Base-by-base conservation (phyloP, 2,329 filamentous ascomycete genomes). In the Akanthomyces muscarius region DNA sequence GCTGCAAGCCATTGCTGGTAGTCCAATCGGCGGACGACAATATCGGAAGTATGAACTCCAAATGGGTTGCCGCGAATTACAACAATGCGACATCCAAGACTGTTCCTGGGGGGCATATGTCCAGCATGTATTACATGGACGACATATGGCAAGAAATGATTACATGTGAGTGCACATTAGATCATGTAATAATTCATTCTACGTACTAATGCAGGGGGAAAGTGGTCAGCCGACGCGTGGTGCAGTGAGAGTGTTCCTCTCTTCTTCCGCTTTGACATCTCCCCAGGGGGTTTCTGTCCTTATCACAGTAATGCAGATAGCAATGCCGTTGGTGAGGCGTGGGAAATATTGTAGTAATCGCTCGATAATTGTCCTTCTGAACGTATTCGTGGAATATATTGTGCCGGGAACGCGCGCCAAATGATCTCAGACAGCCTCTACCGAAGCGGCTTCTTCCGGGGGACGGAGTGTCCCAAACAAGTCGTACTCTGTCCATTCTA, bases 401-500 rank as follows among this genome's bases (percentile, higher is more conserved):
- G 33, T 11, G 33, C 10, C 14, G 7, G 38, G 38, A 41, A 41
- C 28, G 28, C 38, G 38, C 25, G 47, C 23, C 4, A 14, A 13
- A 28, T 30, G 25, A 25, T 6, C 23, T 51, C 28, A n/a, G 6
- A 2, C 16, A 10, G 16, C 18, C 48, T 33, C 14, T 51, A n/a
- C 25, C 14, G 25, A 53, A 1, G 16, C 21, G 21, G 21, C 33
- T 2, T 47, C 18, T 4, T 38, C 54, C 16, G 54, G 54, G 6
- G 42, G 28, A 8, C 25, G 30, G 8, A 66, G 64, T 33, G 65
- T 66, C n/a, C 64, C 65, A 25, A 61, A 63, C 23, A 66, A 30
- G 58, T 85, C 81, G 68, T 81, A 80, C 76, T 87, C 84, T 67
- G 73, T 73, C 83, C 83, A 87, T 61, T 81, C 76, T 66, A 87